Conservation (phyloP, 345 rosid species). For the Aurinia saxatilis region DNA sequence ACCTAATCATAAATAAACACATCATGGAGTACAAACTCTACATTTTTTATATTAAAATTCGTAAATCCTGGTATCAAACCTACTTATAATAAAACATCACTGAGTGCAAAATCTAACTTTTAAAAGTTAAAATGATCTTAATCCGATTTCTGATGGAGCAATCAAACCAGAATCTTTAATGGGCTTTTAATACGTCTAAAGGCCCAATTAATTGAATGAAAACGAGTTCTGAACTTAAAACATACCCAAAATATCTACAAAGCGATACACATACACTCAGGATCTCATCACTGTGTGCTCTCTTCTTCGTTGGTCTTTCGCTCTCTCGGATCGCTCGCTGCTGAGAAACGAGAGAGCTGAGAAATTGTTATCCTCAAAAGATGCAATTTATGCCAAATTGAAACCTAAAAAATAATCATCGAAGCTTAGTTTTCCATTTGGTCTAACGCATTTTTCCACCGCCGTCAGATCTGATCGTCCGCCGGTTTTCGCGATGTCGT, state of each 20-base stretch:
- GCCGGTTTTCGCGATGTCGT: constrained; percentile 55
- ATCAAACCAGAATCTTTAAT: neutral
- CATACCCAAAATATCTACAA: neutral
- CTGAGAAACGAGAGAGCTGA: constrained; percentile 21
- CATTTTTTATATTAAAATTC: no score
- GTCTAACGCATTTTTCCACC: constrained; percentile 5
- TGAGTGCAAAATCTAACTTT: no score
- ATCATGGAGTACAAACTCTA: no score
- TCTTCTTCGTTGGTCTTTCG: neutral
- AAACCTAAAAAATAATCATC: neutral
- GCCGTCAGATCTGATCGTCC: constrained; percentile 40
- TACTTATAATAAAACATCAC: no score
- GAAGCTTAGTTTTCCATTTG: neutral
- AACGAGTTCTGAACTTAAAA: neutral
- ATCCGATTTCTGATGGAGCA: no score
- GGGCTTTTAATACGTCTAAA: neutral
- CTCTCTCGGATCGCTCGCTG: constrained; percentile 24
- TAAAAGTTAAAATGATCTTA: no score
- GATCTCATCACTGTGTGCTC: constrained; percentile 15
- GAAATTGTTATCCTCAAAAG: neutral
- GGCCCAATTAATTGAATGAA: neutral
- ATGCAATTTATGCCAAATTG: constrained; percentile 2
- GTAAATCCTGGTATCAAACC: no score
- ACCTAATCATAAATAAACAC: no score
- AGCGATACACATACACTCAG: constrained; percentile 9